Evolutionary conservation across 345 rosid genomes (phyloP), one percentile per base, ranked within the genome.

Genomic region (Eucalyptus marginata): DNA sequence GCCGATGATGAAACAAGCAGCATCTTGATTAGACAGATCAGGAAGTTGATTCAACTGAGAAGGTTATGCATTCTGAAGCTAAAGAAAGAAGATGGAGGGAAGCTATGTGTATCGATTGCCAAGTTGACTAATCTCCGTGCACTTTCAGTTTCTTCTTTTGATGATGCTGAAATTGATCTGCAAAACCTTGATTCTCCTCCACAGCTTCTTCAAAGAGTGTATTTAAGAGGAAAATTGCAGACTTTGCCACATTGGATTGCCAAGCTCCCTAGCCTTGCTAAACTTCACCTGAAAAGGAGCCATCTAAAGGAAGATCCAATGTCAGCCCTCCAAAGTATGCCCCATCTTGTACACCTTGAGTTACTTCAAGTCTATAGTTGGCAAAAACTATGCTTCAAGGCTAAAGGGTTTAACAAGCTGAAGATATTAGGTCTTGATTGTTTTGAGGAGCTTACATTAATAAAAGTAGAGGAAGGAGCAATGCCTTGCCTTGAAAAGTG

Each of bases 291-390:
- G 49, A 81, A 89, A 54, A 62, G 91, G 88, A 87, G 90, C 54
- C 88, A 86, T 8, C 87, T 92, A 16, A 50, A 90, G 88, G 79
- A 86, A 52, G 90, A 92, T 86, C 92, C 92, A 49, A 51, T 91
- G 12, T 29, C 50, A 33, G 25, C 89, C 59, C 90, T 92, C 25
- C 90, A 87, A 64, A 54, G 47, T 33, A 71, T 91, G 71, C 91
- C 91, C 27, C 91, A 91, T 58, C 90, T 92, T 15, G 89, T 91
- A 25, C 91, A 91, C 59, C 91, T 92, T 1, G 90, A 92, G 84
- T 49, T 92, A n/a, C 90, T 88, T 27, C 85, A 87, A 27, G 89
- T 87, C 40, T 87, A 64, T 52, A 87, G 85, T 43, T 90, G 93
- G 64, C 71, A 89, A 25, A 79, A 87, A 25, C 68, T 90, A 79